These are phyloP conservation scores for Begonia peltatifolia DNA, from an alignment of 306 rosid species.

Conservation along the genomic window DNA sequence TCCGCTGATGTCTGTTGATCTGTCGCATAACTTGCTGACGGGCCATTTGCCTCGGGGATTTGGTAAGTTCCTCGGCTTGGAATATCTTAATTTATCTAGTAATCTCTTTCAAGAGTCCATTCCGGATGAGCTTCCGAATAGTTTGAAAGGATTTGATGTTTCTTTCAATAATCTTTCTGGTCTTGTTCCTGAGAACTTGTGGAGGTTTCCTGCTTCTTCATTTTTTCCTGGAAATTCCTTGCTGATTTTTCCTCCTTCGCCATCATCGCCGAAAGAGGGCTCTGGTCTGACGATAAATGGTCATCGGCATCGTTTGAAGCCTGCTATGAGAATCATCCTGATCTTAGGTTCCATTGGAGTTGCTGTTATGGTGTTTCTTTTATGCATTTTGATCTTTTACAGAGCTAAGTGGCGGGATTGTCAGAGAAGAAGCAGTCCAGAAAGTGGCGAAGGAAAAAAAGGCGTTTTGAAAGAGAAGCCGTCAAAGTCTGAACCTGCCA, in stretches of 20 bases:
- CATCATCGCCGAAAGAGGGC: slow-evolving; percentile 21
- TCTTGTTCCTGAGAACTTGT: slow-evolving; percentile 35
- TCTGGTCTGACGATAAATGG: slow-evolving; percentile 16
- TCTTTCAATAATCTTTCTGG: slow-evolving; percentile 71
- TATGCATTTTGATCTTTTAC: slow-evolving; percentile 23
- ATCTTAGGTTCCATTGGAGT: slow-evolving; percentile 38
- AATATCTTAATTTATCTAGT: slow-evolving; percentile 36
- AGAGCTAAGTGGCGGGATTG: slow-evolving; percentile 19
- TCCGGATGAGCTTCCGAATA: slow-evolving; percentile 45
- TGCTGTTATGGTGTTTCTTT: slow-evolving; percentile 30
- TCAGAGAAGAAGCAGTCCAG: slow-evolving; percentile 9
- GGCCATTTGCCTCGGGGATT: slow-evolving; percentile 42
- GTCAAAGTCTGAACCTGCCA: slow-evolving; percentile 14
- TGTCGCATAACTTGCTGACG: slow-evolving; percentile 53
- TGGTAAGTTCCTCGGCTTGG: slow-evolving; percentile 34
- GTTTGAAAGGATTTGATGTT: slow-evolving; percentile 38
- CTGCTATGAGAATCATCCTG: slow-evolving; percentile 36
- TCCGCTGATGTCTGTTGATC: slow-evolving; percentile 46
- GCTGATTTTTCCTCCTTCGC: slow-evolving; percentile 32
- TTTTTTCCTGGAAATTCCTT: slow-evolving; percentile 65
- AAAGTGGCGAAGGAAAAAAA: slow-evolving; percentile 18
- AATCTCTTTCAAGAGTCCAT: slow-evolving; percentile 51
- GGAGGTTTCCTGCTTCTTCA: slow-evolving; percentile 56
- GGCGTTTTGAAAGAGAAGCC: slow-evolving; percentile 11
- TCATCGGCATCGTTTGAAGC: slow-evolving; percentile 24